Evolutionary conservation across 2,329 filamentous ascomycete genomes (phyloP), one percentile per base, ranked within the genome.

Genomic region (Nemania sp.): DNA sequence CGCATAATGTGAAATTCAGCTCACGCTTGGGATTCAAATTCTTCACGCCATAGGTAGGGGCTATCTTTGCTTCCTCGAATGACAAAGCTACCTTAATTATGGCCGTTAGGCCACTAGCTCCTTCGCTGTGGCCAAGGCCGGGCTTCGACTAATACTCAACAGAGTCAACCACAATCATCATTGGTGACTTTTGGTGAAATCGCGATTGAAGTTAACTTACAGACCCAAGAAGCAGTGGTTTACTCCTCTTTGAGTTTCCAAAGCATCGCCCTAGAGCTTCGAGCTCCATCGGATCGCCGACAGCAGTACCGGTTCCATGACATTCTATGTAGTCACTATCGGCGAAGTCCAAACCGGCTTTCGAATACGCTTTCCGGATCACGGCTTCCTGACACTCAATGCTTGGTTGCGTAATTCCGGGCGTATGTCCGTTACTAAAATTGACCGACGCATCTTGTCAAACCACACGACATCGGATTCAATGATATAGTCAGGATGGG

Each of bases 391-490:
- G 84, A 0, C 57, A 2, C 0, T 49, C 49, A 1, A 45, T 32
- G 20, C 71, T 84, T 0, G 86, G 86, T 47, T 82, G 78, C 0
- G 84, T 83, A 38, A 87, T 82, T 0, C 84, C 85, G 2, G 75
- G 10, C 73, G 84, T 78, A 27, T 64, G 75, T 1, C 85, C 85
- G 65, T 85, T 83, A 0, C 70, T 74, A 54, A n/a, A n/a, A 49
- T 5, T 32, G 8, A 32, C 8, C 29, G 8, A 32, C 29, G n/a
- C n/a, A 32, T 4, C 29, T 32, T 32, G 8, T 8, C 29, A 32
- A 32, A 32, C 4, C 8, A 5, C 29, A 4, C 29, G 29, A 32
- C 29, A 32, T 32, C 1, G 18, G 8, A 15, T 35, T n/a, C n/a
- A 18, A n/a, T 18, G 10, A 53, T 27, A 7, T 22, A 38, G 2